phyloP scores from a whole-genome alignment of 805 yeast genomes.

The Priceomyces haplophilus region DNA sequence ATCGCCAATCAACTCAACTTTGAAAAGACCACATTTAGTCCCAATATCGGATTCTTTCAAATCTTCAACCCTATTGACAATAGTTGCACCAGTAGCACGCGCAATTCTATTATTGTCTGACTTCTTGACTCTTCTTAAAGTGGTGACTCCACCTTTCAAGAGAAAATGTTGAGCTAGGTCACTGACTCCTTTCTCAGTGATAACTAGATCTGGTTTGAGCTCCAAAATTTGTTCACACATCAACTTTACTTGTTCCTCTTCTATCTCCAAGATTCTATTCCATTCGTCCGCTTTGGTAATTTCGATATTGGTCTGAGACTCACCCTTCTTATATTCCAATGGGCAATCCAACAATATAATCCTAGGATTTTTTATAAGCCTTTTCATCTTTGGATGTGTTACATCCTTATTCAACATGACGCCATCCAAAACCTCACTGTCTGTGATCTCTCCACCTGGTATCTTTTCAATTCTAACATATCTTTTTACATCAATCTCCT shows the following conservation, averaged over 20 bases:
- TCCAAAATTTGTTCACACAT: conserved; percentile 83
- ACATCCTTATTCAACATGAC: conserved; percentile 93
- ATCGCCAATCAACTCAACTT: conserved; percentile 94
- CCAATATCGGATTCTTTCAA: conserved; percentile 89
- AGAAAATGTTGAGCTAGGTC: conserved; percentile 96
- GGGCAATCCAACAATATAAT: conserved; percentile 92
- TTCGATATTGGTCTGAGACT: conserved; percentile 96
- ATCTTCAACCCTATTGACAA: conserved; percentile 94
- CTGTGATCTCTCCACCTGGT: conserved; percentile 97
- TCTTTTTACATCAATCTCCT: conserved; percentile 89
- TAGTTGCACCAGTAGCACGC: conserved; percentile 96
- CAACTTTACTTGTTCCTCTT: conserved; percentile 91
- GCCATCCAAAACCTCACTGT: conserved; percentile 85
- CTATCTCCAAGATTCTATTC: conserved; percentile 91
- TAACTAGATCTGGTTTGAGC: conserved; percentile 88
- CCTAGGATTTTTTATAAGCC: conserved; percentile 84
- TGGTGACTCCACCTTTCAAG: conserved; percentile 89
- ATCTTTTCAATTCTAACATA: conserved; percentile 92
- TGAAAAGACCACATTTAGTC: conserved; percentile 81
- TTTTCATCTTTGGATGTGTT: conserved; percentile 97
- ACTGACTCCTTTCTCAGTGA: conserved; percentile 97
- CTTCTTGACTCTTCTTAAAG: conserved; percentile 90
- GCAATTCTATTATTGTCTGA: conserved; percentile 95
- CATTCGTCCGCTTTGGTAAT: conserved; percentile 95
- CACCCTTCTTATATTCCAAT: conserved; percentile 97